These are phyloP conservation scores for Corymbia maculata DNA, from an alignment of 345 rosid genomes.

Conservation along the genomic window DNA sequence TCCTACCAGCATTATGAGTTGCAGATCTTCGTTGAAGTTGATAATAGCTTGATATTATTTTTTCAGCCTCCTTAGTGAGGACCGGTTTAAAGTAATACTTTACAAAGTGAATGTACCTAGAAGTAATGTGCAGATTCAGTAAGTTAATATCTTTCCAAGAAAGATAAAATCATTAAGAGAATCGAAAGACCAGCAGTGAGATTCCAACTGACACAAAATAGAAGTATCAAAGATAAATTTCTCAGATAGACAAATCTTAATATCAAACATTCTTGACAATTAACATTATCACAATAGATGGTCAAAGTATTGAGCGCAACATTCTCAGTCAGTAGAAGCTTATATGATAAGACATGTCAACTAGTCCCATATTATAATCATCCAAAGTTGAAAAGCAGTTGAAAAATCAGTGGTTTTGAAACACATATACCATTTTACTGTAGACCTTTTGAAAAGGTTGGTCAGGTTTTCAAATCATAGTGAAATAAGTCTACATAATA, in stretches of 20 bases:
- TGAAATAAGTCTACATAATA: not conserved
- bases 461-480: not conserved
- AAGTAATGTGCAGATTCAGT: not conserved
- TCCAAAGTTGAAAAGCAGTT: not conserved
- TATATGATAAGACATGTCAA: not conserved
- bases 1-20: constrained; percentile 74
- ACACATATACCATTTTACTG: not conserved
- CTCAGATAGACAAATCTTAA: not conserved
- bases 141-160: not conserved
- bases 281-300: not conserved
- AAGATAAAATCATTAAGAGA: not conserved
- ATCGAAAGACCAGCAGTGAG: not conserved
- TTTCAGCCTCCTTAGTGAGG: constrained; percentile 83
- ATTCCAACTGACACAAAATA: not conserved
- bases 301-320: not conserved
- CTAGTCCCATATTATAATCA: not conserved
- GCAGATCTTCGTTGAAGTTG: constrained; percentile 97
- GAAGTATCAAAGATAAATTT: not conserved
- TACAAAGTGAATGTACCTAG: constrained; percentile 78
- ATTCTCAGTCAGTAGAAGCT: not conserved
- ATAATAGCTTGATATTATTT: constrained; percentile 79
- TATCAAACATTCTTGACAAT: not conserved
- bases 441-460: not conserved
- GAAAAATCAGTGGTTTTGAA: not conserved
- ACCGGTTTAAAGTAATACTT: constrained; percentile 72